Evolutionary conservation across 2,329 filamentous ascomycete species (phyloP), one percentile per base, ranked within the genome.

Genomic region (Blastomyces parvus): DNA sequence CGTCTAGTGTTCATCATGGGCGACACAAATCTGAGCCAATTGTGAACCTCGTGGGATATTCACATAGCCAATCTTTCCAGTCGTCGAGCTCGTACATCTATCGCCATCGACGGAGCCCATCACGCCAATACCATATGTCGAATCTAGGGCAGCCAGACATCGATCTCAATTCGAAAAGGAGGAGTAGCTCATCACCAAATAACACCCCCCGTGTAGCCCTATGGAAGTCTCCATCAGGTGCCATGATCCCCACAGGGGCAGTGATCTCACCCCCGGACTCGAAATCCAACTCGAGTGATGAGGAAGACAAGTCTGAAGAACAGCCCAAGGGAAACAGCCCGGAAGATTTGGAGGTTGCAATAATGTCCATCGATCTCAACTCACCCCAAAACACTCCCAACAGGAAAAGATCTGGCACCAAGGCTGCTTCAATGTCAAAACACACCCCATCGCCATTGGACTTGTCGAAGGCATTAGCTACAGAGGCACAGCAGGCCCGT

Each of bases 241-340:
- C 85, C 64, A 79, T 84, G 67, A 94, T 96, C 75, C 91, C 91
- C 52, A 85, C 86, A 66, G 91, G 90, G 65, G 91, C 90, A 66
- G 85, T 96, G 69, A 89, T 96, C 64, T 97, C 93, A 0, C 93
- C 93, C 44, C 93, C 93, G 11, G 93, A 97, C 70, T 96, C 92
- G 42, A 83, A 84, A 7, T 83, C 84, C 48, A 89, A 88, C 68
- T 92, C 88, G 33, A 91, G 92, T 75, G 92, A 96, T 73, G 91
- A 96, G 69, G 91, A 95, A 71, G 86, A 85, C 68, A 66, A 72
- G 67, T 33, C 70, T 64, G 69, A 77, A 70, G 79, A 81, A 72
- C 59, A 67, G 63, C 66, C 73, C 64, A 74, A 73, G 63, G 77
- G 80, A 63, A 68, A 79, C 59, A 78, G 80, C 64, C 76, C 86